Evolutionary conservation across 1,139 yeast species (phyloP).

Genomic region (Pneumocystis oryctolagi): DNA sequence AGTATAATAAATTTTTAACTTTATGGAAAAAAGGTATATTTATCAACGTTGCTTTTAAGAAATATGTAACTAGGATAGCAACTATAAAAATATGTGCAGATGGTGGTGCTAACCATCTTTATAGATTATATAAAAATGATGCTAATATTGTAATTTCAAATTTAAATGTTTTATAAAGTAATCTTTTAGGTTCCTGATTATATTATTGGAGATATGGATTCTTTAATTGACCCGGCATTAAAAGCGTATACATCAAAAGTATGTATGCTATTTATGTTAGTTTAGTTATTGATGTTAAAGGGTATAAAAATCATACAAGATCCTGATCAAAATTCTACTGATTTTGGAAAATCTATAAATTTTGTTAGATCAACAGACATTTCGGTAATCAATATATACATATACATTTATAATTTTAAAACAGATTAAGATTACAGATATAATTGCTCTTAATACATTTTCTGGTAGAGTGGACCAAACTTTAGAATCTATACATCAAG

Average conservation of each 20-base stretch:
- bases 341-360: not conserved
- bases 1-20: not conserved
- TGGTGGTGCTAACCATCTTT: not conserved
- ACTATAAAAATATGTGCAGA: not conserved
- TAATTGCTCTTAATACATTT: not conserved
- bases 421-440: not conserved
- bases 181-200: constrained; percentile 1
- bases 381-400: not conserved
- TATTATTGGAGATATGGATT: constrained; percentile 1
- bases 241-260: not conserved
- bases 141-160: not conserved
- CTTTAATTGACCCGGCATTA: not conserved
- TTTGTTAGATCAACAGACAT: not conserved
- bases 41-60: not conserved
- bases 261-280: not conserved
- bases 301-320: not conserved
- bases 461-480: constrained; percentile 1
- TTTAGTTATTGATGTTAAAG: not conserved
- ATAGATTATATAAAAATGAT: not conserved
- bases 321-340: not conserved
- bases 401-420: not conserved
- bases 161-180: not conserved
- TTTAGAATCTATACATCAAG: not conserved
- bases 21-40: constrained; percentile 1
- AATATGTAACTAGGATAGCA: not conserved